Conservation (phyloP, 1,284 basidiomycete genomes). For the Cerioporus squamosus region DNA sequence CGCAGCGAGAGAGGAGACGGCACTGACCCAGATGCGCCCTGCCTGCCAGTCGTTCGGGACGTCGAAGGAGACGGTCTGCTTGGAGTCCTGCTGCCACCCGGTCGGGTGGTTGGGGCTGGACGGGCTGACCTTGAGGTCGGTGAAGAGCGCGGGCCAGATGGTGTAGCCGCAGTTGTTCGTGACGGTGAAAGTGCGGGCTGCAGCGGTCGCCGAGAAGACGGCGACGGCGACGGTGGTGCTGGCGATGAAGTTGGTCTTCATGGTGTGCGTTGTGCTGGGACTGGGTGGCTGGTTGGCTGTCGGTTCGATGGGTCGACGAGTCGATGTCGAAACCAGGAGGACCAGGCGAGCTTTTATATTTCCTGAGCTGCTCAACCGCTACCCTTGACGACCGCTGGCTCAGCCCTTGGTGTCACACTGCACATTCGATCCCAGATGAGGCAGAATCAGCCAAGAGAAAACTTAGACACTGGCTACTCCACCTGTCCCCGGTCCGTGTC, state of each 20-base stretch:
- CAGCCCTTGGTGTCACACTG: too few species aligned
- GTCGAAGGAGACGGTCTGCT: constrained; percentile 26
- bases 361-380: not conserved
- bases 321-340: not conserved
- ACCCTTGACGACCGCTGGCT: too few species aligned
- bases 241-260: constrained; percentile 20
- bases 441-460: too few species aligned
- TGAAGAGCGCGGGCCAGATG: constrained; percentile 31
- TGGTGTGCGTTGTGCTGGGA: not conserved
- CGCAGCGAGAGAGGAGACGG: not conserved
- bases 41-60: constrained; percentile 40
- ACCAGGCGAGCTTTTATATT: not conserved
- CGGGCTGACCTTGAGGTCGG: constrained; percentile 35
- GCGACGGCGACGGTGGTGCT: constrained; percentile 7
- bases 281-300: not conserved
- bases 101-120: constrained; percentile 32
- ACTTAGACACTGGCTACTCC: too few species aligned
- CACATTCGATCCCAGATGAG: too few species aligned
- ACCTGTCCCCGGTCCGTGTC: too few species aligned
- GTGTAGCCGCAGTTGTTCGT: constrained; percentile 18
- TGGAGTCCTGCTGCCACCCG: constrained; percentile 27
- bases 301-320: not conserved
- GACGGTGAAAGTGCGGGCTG: constrained; percentile 17
- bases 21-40: constrained; percentile 37
- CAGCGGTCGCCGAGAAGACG: constrained; percentile 11